Evolutionary conservation across 1,284 basidiomycete species (phyloP), one percentile per base, ranked within the genome.

Genomic region (Rhodofomes roseus): DNA sequence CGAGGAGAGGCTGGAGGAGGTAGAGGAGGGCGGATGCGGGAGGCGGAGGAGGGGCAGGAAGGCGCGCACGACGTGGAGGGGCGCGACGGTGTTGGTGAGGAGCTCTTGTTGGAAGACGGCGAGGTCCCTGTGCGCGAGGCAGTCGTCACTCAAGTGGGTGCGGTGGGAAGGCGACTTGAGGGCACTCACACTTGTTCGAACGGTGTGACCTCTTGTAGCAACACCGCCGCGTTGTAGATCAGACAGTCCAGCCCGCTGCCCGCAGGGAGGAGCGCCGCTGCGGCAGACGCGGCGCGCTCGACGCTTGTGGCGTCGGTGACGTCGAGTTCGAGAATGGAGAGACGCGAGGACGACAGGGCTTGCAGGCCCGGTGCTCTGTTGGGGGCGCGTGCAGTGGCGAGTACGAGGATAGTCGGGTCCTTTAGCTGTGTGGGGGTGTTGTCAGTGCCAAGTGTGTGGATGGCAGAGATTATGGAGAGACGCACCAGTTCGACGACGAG

Each of bases 31-130:
- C 31, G 31, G 31, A 11, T 34, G 31, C 31, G 31, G 5, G 46
- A 23, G 34, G 7, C 52, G 29, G 34, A 61, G 27, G 27, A 61
- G 52, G 0, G 60, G 60, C 4, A 58, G 52, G 36, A 61, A 58
- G 12, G 51, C 43, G 36, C 60, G 60, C 29, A 55, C 52, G 25
- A 55, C 29, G 22, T 29, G 41, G 18, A 61, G 9, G 5, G 57
- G 51, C 2, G 60, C 43, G 25, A 61, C 31, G 6, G 53, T 55
- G 37, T 61, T 58, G 25, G 58, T 39, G 20, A 22, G 22, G 8
- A 61, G 44, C 50, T 61, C 60, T 41, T 61, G 27, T 12, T 48
- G 41, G 51, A 61, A 46, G 6, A 34, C 9, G 2, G 41, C 43
- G 23, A 55, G 9, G 44, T 61, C 60, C 5, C 56, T 61, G 25